Evolutionary conservation across 1,284 basidiomycete genomes (phyloP), one percentile per base, ranked within the genome.

Genomic region (Rhizoctonia solani): DNA sequence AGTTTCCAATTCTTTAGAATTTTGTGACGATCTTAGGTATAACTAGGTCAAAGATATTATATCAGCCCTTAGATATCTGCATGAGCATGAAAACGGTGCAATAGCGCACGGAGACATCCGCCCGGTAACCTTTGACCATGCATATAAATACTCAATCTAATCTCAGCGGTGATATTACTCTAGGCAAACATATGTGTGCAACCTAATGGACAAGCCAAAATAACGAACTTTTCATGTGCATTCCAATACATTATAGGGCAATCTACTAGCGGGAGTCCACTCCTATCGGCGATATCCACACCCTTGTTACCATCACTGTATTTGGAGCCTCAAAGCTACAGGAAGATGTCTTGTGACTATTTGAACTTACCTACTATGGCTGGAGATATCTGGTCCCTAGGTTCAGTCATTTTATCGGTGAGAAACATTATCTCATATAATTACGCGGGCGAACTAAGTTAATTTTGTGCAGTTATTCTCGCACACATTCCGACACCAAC

Each of bases 321-420:
- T 27, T 11, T 3, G 5, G 21, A 25, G 14, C 63, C 63, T 5
- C 52, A 66, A 32, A 39, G 47, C n/a, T 34, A 49, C 11, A 41
- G 30, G 29, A 41, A 34, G 8, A 19, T 19, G n/a, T n/a, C 32
- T 8, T 41, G 27, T 1, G 41, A 55, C 19, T n/a, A 47, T 19
- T 13, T 66, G 16, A 37, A 32, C 5, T 30, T 47, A 19, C 53
- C 63, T 21, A 66, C 63, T n/a, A 23, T 21, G 6, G 19, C 52
- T 37, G 29, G 39, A 9, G 63, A 66, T 29, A 39, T 66, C 1
- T 66, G 63, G 63, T 46, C 63, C 1, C 54, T 66, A 8, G 63
- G 11, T 30, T 49, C 16, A 25, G 32, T 37, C 2, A 19, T 65
- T 3, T 8, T 37, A 3, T 29, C 5, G 1, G 46, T 50, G 16